A percentile compares a stretch with the other conserved stretches of the same genome.
phyloP scores from a whole-genome alignment of 75 land plant genomes.

The Larix kaempferi region DNA sequence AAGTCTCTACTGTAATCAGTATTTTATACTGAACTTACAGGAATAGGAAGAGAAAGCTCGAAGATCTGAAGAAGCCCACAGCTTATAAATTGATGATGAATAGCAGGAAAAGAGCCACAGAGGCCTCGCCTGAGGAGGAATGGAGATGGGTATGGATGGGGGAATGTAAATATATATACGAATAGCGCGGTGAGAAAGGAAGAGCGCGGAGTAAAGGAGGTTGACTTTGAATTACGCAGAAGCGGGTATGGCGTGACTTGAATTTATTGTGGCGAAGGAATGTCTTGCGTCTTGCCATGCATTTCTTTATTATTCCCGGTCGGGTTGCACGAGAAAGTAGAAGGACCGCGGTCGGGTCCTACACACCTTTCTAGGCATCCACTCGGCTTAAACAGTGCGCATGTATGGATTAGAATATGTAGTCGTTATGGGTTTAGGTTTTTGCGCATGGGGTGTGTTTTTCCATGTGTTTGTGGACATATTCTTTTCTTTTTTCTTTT shows the following conservation, averaged over 20 bases:
- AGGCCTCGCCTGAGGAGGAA: not conserved
- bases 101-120: not conserved
- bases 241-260: not conserved
- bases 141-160: not conserved
- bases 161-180: not conserved
- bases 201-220: not conserved
- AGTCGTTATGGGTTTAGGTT: too few species aligned
- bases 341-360: slow-evolving; percentile 1
- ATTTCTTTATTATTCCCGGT: not conserved
- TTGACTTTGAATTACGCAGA: not conserved
- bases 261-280: slow-evolving; percentile 2
- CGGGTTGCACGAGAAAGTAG: not conserved
- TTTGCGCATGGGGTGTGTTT: too few species aligned
- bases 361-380: not conserved
- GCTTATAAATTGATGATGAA: not conserved
- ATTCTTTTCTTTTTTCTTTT: too few species aligned
- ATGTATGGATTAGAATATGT: too few species aligned
- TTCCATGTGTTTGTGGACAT: too few species aligned
- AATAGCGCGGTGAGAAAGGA: not conserved
- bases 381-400: too few species aligned
- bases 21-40: not conserved
- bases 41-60: not conserved
- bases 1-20: too few species aligned
- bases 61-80: not conserved
- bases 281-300: not conserved